phyloP scores from a whole-genome alignment of 75 land plant genomes.

The Sequoia sempervirens region DNA sequence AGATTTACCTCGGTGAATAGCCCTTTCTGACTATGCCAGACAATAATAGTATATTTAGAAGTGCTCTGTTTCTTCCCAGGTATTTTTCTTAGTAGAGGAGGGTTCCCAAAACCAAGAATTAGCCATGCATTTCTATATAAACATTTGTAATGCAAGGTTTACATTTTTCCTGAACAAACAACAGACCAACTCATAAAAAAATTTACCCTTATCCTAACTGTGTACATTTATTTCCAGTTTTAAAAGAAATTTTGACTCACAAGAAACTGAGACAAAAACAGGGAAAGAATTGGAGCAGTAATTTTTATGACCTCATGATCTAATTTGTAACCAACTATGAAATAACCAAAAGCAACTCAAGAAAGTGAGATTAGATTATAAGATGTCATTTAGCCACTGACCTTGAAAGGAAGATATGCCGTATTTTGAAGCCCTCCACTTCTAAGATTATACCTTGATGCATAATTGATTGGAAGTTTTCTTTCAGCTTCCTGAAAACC shows the following conservation, averaged over 20 bases:
- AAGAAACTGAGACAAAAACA: background rate
- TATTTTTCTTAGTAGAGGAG: background rate
- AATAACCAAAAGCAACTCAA: background rate
- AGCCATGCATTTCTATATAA: background rate
- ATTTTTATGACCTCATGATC: background rate
- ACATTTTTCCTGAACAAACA: background rate
- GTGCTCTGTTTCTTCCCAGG: background rate
- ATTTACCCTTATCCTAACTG: background rate
- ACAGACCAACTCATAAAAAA: background rate
- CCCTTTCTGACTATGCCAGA: background rate
- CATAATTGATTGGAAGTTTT: conserved; percentile 97
- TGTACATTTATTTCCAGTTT: background rate
- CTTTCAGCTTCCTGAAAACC: conserved; percentile 93
- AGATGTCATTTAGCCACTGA: conserved; percentile 16
- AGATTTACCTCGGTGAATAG: background rate
- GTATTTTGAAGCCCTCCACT: conserved; percentile 87
- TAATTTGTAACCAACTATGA: background rate
- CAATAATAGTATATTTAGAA: background rate
- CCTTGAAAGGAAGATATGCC: conserved; percentile 99
- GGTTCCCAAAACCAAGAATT: background rate
- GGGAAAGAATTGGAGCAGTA: background rate
- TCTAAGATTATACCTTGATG: conserved; percentile 78
- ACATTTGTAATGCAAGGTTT: background rate
- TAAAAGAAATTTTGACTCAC: background rate
- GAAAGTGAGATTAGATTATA: background rate